Conservation (phyloP, 2,329 filamentous ascomycete genomes). For the Pleurostoma richardsiae region DNA sequence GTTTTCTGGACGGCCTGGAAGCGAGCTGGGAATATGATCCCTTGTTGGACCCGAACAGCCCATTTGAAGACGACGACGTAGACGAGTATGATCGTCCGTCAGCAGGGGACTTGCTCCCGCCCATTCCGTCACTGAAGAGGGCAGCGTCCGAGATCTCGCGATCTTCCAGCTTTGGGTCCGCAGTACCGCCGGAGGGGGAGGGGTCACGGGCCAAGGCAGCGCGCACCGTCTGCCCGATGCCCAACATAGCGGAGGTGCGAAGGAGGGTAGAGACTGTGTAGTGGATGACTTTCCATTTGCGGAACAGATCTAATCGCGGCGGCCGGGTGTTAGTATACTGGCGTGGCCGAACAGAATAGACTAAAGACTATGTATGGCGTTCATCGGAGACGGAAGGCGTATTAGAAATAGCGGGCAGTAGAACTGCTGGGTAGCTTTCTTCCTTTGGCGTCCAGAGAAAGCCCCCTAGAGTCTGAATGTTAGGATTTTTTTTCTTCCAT, state of each 20-base stretch:
- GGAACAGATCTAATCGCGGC: background rate
- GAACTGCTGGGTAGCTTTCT: no score
- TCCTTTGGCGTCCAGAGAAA: no score
- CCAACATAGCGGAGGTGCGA: constrained; percentile 30
- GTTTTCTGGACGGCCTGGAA: constrained; percentile 48
- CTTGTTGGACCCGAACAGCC: constrained; percentile 38
- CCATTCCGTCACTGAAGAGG: constrained; percentile 40
- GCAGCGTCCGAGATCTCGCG: constrained; percentile 47
- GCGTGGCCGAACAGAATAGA: background rate
- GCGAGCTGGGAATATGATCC: constrained; percentile 48
- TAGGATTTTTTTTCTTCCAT: no score
- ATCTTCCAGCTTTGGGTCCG: constrained; percentile 37
- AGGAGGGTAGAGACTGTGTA: constrained; percentile 18
- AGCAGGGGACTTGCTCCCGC: constrained; percentile 40
- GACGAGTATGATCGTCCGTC: constrained; percentile 33
- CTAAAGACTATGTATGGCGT: background rate
- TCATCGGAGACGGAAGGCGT: background rate
- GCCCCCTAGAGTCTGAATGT: no score
- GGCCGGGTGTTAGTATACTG: background rate
- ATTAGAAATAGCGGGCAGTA: background rate
- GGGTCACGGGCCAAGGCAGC: constrained; percentile 23
- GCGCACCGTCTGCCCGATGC: constrained; percentile 31
- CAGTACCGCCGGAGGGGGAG: constrained; percentile 18
- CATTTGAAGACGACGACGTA: constrained; percentile 24
- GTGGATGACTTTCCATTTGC: background rate